Evolutionary conservation across 768 basidiomycete genomes (phyloP).

Genomic region (Kwoniella mangroviensis): DNA sequence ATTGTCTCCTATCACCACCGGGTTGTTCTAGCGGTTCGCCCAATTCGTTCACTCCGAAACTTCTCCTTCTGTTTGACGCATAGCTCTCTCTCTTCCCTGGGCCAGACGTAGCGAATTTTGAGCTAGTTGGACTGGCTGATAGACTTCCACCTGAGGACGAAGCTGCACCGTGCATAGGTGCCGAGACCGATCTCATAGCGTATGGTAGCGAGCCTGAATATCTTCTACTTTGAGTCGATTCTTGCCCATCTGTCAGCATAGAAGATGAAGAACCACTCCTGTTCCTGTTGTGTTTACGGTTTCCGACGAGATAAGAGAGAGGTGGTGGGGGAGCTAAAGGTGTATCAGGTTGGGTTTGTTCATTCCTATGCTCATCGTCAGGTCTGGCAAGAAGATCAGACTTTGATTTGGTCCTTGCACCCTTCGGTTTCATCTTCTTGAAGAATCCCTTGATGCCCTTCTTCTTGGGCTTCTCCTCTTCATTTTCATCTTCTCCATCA

Average conservation of each 20-base stretch:
- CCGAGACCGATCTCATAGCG: constrained; percentile 49
- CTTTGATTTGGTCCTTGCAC: constrained; percentile 26
- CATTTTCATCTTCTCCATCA: constrained; percentile 27
- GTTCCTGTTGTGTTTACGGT: constrained; percentile 38
- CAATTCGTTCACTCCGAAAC: constrained; percentile 8
- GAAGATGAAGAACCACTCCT: constrained; percentile 42
- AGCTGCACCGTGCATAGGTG: constrained; percentile 36
- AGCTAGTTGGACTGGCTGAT: constrained; percentile 48
- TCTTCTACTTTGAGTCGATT: constrained; percentile 2
- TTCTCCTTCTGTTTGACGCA: constrained; percentile 15
- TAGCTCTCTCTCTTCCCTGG: constrained; percentile 36
- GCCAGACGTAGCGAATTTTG: constrained; percentile 37
- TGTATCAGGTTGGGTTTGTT: constrained; percentile 41
- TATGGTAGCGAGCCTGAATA: constrained; percentile 22
- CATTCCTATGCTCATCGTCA: constrained; percentile 12
- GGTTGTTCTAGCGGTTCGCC: constrained; percentile 1
- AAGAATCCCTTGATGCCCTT: constrained; percentile 57
- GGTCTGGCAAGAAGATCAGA: constrained; percentile 4
- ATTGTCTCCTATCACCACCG: constrained; percentile 10
- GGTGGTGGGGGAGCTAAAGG: constrained; percentile 90
- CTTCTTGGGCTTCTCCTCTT: constrained; percentile 48
- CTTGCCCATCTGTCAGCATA: constrained; percentile 35
- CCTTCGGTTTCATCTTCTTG: constrained; percentile 52
- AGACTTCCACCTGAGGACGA: constrained; percentile 47
- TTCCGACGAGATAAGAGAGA: constrained; percentile 77